phyloP scores from a whole-genome alignment of 768 basidiomycete species.

The Tylopilus balloui region DNA sequence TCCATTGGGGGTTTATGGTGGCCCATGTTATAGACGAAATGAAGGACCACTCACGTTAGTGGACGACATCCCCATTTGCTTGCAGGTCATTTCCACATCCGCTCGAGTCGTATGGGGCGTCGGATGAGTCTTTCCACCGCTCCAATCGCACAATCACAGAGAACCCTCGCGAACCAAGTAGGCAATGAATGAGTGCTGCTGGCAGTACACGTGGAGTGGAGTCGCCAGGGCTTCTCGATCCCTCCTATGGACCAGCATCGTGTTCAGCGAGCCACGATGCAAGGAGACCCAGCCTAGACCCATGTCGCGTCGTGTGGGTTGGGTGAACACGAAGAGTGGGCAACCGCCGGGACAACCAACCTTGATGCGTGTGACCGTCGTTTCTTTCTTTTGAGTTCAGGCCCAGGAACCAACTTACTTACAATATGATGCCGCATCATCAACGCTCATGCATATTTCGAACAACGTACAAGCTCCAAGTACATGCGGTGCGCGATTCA shows the following conservation, averaged over 20 bases:
- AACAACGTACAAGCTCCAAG: too few species aligned
- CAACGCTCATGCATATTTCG: too few species aligned
- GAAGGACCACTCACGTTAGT: background rate
- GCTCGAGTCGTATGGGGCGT: background rate
- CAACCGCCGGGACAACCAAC: too few species aligned
- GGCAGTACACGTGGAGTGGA: background rate
- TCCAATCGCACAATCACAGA: background rate
- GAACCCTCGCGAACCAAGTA: background rate
- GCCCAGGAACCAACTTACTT: too few species aligned
- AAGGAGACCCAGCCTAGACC: background rate
- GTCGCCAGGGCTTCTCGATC: background rate
- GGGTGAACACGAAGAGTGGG: background rate
- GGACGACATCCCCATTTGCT: background rate
- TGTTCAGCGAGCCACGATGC: background rate
- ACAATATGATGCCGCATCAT: too few species aligned
- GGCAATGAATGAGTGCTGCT: background rate
- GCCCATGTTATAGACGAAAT: constrained; percentile 1
- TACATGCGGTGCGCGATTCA: too few species aligned
- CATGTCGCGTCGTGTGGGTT: background rate
- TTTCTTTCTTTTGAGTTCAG: background rate
- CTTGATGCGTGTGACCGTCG: too few species aligned
- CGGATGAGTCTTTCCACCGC: background rate
- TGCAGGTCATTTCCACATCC: background rate
- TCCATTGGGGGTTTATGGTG: background rate
- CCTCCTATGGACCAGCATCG: background rate